Evolutionary conservation across 441 rosid species (phyloP).

Genomic region (Macaranga tanarius): DNA sequence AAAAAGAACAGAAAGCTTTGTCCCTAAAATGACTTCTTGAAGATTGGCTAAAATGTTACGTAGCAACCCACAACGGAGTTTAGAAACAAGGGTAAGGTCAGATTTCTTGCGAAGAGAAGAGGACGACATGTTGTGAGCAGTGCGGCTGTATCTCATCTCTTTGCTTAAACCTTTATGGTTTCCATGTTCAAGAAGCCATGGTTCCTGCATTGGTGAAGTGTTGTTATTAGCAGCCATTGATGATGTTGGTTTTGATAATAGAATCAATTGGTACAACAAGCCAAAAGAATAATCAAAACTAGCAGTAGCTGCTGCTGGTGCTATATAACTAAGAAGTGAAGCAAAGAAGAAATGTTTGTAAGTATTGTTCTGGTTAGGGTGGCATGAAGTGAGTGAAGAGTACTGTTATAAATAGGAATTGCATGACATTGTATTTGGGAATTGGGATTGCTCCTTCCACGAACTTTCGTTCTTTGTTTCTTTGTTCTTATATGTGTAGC

Average conservation of each 20-base stretch:
- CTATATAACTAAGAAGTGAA: neutral
- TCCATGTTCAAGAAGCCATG: slow-evolving; percentile 41
- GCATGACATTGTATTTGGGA: too few relatives aligned
- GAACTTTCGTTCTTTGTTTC: slow-evolving; percentile 32
- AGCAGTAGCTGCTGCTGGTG: too few relatives aligned
- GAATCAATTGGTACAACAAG: neutral
- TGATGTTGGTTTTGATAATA: too few relatives aligned
- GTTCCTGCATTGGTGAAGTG: slow-evolving; percentile 28
- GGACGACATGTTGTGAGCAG: slow-evolving; percentile 74
- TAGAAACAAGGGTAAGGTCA: slow-evolving; percentile 59
- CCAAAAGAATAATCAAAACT: neutral
- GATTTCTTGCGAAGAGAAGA: slow-evolving; percentile 79
- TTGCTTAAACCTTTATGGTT: slow-evolving; percentile 36
- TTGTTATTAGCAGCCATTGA: slow-evolving; percentile 20
- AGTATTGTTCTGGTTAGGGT: neutral
- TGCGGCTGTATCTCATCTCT: slow-evolving; percentile 49
- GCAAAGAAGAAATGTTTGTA: neutral
- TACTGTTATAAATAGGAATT: slow-evolving; percentile 26
- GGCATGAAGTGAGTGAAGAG: neutral
- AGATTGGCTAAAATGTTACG: slow-evolving; percentile 52
- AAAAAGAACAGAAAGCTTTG: slow-evolving; percentile 70
- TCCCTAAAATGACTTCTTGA: slow-evolving; percentile 79
- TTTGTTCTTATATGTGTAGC: neutral
- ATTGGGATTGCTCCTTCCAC: slow-evolving; percentile 23
- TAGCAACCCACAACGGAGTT: slow-evolving; percentile 45